These are phyloP conservation scores for Chloromonas sp. DNA, from an alignment of 163 green algal species.

Conservation along the genomic window DNA sequence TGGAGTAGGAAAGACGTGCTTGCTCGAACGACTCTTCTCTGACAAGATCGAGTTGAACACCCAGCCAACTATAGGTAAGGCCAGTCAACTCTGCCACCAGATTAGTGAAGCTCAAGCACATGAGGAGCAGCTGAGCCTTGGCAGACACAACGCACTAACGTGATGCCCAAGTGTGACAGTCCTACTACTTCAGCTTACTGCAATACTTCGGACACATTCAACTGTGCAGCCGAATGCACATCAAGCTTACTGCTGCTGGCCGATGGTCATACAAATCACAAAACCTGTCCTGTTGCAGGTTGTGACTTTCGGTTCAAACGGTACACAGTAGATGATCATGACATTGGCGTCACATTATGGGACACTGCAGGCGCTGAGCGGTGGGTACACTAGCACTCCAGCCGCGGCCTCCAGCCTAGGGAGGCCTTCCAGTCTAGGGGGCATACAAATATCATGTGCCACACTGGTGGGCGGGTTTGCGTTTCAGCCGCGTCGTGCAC, in stretches of 20 bases:
- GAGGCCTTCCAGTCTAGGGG: too few species aligned
- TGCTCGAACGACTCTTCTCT: conserved; percentile 13
- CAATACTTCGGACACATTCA: not conserved
- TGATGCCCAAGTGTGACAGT: not conserved
- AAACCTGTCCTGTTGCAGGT: too few species aligned
- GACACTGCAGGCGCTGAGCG: conserved; percentile 38
- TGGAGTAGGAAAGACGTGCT: conserved; percentile 23
- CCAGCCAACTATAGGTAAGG: conserved; percentile 13
- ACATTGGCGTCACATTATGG: conserved; percentile 33
- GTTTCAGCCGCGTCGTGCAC: too few species aligned
- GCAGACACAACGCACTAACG: not conserved
- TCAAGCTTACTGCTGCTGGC: too few species aligned
- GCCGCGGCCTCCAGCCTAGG: too few species aligned
- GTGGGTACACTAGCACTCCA: not conserved
- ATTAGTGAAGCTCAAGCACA: too few species aligned
- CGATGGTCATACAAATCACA: too few species aligned
- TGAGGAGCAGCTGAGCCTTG: not conserved
- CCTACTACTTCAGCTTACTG: conserved; percentile 5
- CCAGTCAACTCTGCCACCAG: not conserved
- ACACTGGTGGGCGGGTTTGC: too few species aligned
- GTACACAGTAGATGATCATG: conserved; percentile 27
- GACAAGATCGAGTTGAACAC: conserved; percentile 10
- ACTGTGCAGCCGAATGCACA: too few species aligned
- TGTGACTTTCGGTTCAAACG: conserved; percentile 28
- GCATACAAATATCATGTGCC: too few species aligned